A percentile compares a stretch with the other conserved stretches of the same genome.
phyloP scores from a whole-genome alignment of 2,329 filamentous ascomycete genomes.

The Lachnellula suecica region DNA sequence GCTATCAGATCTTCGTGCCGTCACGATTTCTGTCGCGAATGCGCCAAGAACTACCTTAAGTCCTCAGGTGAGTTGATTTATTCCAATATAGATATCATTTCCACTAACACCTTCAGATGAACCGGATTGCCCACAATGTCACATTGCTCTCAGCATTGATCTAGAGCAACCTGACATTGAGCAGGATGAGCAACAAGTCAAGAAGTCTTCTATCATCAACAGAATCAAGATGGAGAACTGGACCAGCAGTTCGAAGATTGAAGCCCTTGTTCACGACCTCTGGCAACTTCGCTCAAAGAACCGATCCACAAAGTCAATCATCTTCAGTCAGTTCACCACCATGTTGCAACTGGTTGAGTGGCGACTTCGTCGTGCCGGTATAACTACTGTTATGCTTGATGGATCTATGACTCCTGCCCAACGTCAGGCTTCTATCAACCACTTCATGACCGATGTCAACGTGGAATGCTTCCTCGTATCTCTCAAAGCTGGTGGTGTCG shows the following conservation, averaged over 20 bases:
- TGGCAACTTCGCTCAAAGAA: constrained; percentile 91
- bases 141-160: constrained; percentile 87
- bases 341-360: constrained; percentile 98
- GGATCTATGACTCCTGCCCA: constrained; percentile 95
- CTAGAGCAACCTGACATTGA: constrained; percentile 94
- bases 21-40: constrained; percentile 87
- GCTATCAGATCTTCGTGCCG: constrained; percentile 88
- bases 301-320: constrained; percentile 92
- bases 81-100: background rate
- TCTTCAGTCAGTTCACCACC: constrained; percentile 95
- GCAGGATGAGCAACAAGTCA: constrained; percentile 81
- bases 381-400: constrained; percentile 97
- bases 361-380: constrained; percentile 92
- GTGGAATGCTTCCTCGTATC: constrained; percentile 97
- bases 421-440: constrained; percentile 88
- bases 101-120: constrained; percentile 40
- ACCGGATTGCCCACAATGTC: constrained; percentile 83
- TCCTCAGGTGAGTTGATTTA: constrained; percentile 63
- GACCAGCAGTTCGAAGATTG: constrained; percentile 98
- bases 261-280: constrained; percentile 90
- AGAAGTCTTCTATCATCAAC: constrained; percentile 97
- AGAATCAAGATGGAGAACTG: constrained; percentile 98
- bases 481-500: constrained; percentile 92
- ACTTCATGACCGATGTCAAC: constrained; percentile 93
- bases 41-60: constrained; percentile 76